Evolutionary conservation across 192 early-diverging fungal species (phyloP).

Genomic region (Lobosporangium transversale): DNA sequence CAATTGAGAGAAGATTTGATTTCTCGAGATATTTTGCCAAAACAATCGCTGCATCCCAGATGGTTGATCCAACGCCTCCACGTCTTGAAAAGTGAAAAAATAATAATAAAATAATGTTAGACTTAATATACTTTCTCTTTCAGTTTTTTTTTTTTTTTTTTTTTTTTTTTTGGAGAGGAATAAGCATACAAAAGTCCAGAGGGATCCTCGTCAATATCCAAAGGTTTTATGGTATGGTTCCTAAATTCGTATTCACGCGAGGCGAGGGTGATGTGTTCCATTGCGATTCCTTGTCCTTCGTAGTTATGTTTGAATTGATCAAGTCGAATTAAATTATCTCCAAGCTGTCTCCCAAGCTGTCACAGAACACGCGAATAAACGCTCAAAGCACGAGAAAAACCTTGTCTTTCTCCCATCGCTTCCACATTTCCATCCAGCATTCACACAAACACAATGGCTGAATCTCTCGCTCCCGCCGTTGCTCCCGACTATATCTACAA

Average conservation of each 20-base stretch:
- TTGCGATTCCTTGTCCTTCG: too few relatives aligned
- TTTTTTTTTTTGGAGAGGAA: too few relatives aligned
- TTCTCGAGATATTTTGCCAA: conserved; percentile 38
- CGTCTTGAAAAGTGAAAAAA: conserved; percentile 5
- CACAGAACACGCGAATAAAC: too few relatives aligned
- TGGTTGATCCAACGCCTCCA: conserved; percentile 50
- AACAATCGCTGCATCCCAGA: conserved; percentile 51
- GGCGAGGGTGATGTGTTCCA: conserved; percentile 16
- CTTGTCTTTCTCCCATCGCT: not conserved
- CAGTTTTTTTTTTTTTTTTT: too few relatives aligned
- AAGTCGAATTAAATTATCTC: too few relatives aligned
- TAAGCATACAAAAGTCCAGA: conserved; percentile 32
- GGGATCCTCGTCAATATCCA: conserved; percentile 44
- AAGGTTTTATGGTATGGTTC: conserved; percentile 18
- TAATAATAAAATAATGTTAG: not conserved
- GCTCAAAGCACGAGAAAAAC: too few relatives aligned
- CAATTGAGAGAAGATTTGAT: not conserved
- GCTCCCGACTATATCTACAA: conserved; percentile 40
- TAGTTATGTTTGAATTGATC: too few relatives aligned
- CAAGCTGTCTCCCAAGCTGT: too few relatives aligned
- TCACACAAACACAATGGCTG: too few relatives aligned
- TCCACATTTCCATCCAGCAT: too few relatives aligned
- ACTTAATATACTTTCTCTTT: too few relatives aligned
- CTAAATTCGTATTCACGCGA: conserved; percentile 50
- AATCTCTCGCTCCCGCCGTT: conserved; percentile 18